Evolutionary conservation across 1,284 basidiomycete species (phyloP), one percentile per base, ranked within the genome.

Genomic region (Pterulicium gracile): DNA sequence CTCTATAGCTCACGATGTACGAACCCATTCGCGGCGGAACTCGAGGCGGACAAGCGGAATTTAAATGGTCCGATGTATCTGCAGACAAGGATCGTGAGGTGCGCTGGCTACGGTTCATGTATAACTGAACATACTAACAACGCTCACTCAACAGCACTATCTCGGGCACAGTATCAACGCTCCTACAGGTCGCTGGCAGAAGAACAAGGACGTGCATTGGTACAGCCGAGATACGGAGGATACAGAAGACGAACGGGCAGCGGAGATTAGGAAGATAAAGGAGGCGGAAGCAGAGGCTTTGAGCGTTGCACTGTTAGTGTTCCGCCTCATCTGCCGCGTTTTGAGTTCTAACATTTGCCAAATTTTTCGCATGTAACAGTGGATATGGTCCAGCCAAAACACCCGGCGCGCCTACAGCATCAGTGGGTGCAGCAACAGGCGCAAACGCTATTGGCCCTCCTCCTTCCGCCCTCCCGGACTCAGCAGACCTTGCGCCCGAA

Each of bases 171-270:
- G 89, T 51, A 81, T 94, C 63, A 92, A 94, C 56, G 91, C 90
- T 1, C 91, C 91, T 0, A 88, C 88, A 2, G 91, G 92, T 2
- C 72, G 92, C 51, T 95, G 91, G 91, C 91, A 95, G 65, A 93
- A 92, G 67, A 89, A 90, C 67, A 91, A 93, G 60, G 91, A 95
- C 56, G 68, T 95, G 15, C 91, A 95, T 59, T 95, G 91, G 91
- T 95, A 95, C 59, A 77, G 68, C 51, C 79, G 91, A 24, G 88
- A 92, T 1, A 36, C 56, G 10, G 55, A 63, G 0, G 52, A 61
- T 4, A 54, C 53, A 0, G 75, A 78, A 19, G 61, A 58, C 7
- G 77, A 78, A 46, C 67, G 74, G 46, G 54, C 48, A 0, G 85
- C 84, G 51, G 91, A 95, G 65, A 81, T 94, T 34, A 66, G 74